Evolutionary conservation across 176 grass and related monocot genomes (phyloP).

Genomic region (Oryza glumipatula): DNA sequence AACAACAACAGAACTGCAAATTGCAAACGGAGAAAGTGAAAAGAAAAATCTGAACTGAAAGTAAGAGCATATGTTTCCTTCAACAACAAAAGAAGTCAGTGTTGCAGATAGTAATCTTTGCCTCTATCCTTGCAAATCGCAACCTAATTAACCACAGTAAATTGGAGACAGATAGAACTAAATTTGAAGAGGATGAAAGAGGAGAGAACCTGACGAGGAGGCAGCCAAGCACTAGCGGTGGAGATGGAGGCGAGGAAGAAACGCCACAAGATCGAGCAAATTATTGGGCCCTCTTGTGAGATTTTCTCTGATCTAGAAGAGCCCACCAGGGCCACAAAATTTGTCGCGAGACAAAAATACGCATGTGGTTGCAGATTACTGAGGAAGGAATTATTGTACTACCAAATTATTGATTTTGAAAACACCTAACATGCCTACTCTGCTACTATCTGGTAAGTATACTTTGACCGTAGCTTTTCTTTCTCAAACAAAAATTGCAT

Average conservation of each 20-base stretch:
- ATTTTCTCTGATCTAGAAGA: neutral
- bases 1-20: neutral
- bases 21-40: neutral
- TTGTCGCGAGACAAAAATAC: neutral
- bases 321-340: neutral
- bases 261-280: neutral
- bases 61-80: neutral
- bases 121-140: neutral
- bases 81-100: neutral
- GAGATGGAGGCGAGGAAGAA: neutral
- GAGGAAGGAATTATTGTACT: neutral
- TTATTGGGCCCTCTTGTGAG: neutral
- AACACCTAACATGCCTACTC: neutral
- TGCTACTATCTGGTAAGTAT: neutral
- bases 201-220: neutral
- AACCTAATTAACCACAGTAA: neutral
- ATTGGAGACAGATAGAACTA: neutral
- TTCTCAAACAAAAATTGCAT: neutral
- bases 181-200: neutral
- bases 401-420: neutral
- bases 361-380: neutral
- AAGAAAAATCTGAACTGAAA: neutral
- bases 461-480: neutral
- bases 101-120: neutral
- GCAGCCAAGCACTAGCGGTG: constrained; percentile 1